phyloP scores from a whole-genome alignment of 257 asterid genomes.

The Solanum chiquidenum region DNA sequence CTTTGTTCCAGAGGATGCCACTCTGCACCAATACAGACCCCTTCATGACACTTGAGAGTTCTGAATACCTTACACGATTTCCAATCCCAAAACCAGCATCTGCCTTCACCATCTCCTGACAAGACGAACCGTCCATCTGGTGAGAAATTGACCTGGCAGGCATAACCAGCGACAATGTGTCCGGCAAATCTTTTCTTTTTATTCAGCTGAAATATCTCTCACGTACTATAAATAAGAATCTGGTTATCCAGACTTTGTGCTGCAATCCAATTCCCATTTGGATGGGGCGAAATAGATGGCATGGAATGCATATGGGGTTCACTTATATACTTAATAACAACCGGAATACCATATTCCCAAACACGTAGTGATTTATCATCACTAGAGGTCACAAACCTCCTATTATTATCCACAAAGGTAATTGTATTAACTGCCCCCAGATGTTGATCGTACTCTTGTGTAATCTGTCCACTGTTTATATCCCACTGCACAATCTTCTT shows the following conservation, averaged over 20 bases:
- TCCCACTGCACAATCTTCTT: constrained; percentile 99
- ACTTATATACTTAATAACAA: constrained; percentile 89
- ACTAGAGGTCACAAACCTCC: constrained; percentile 96
- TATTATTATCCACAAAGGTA: constrained; percentile 82
- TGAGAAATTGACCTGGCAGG: constrained; percentile 92
- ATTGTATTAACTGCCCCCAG: constrained; percentile 95
- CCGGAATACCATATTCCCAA: constrained; percentile 98
- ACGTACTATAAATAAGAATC: constrained; percentile 81
- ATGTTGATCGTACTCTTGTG: constrained; percentile 99
- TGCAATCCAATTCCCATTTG: constrained; percentile 88
- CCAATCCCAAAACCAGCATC: constrained; percentile 99
- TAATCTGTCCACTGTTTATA: constrained; percentile 83
- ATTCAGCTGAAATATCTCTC: constrained; percentile 93
- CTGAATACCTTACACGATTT: constrained; percentile 91
- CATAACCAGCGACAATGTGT: constrained; percentile 91
- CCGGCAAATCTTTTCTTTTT: constrained; percentile 97
- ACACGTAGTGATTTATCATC: constrained; percentile 93
- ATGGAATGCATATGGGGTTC: constrained; percentile 99
- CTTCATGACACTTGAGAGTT: constrained; percentile 86
- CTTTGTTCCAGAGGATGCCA: constrained; percentile 99
- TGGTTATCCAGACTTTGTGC: constrained; percentile 98
- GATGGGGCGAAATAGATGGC: constrained; percentile 88
- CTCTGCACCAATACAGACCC: constrained; percentile 84
- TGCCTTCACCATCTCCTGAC: constrained; percentile 98
- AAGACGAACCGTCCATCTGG: constrained; percentile 94